These are phyloP conservation scores for Hamigera avellanea DNA, from an alignment of 495 filamentous ascomycete genomes.

Conservation along the genomic window DNA sequence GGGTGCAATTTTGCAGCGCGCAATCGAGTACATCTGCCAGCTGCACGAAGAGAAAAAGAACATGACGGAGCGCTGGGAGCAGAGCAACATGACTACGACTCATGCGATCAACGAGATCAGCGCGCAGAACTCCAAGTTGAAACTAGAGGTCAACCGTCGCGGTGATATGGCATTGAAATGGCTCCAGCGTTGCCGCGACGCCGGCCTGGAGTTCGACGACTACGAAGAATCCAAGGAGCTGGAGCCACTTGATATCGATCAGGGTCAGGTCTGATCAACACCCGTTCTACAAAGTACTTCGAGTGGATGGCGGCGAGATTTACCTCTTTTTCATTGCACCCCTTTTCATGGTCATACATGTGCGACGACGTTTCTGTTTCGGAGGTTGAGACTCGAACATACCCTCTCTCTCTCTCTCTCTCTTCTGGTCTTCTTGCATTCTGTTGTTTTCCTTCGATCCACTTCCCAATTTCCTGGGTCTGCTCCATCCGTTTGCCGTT, in stretches of 20 bases:
- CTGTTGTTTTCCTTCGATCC: slow-evolving; percentile 1
- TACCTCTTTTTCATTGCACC: background rate
- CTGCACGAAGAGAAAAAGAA: slow-evolving; percentile 87
- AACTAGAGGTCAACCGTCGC: slow-evolving; percentile 57
- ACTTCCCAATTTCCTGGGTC: background rate
- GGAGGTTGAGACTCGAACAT: slow-evolving; percentile 16
- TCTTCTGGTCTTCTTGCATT: slow-evolving; percentile 1
- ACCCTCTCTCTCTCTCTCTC: slow-evolving; percentile 13
- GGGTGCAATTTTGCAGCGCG: slow-evolving; percentile 87
- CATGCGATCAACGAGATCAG: slow-evolving; percentile 90
- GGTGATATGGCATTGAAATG: slow-evolving; percentile 47
- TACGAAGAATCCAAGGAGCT: slow-evolving; percentile 34
- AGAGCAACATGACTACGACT: slow-evolving; percentile 89
- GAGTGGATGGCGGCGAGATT: background rate
- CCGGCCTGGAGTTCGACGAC: slow-evolving; percentile 50
- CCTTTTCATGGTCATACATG: slow-evolving; percentile 8
- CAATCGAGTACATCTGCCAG: slow-evolving; percentile 87
- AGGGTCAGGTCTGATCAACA: slow-evolving; percentile 11
- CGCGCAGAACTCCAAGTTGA: slow-evolving; percentile 78
- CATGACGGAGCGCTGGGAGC: slow-evolving; percentile 93
- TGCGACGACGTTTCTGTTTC: slow-evolving; percentile 18
- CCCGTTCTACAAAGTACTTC: too few relatives aligned
- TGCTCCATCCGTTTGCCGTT: background rate
- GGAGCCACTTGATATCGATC: slow-evolving; percentile 28
- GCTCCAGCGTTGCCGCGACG: slow-evolving; percentile 70